Percentiles rank a stretch among this genome's conserved stretches.
Conservation (phyloP, 768 basidiomycete genomes). For the Tephrocybe sp. region DNA sequence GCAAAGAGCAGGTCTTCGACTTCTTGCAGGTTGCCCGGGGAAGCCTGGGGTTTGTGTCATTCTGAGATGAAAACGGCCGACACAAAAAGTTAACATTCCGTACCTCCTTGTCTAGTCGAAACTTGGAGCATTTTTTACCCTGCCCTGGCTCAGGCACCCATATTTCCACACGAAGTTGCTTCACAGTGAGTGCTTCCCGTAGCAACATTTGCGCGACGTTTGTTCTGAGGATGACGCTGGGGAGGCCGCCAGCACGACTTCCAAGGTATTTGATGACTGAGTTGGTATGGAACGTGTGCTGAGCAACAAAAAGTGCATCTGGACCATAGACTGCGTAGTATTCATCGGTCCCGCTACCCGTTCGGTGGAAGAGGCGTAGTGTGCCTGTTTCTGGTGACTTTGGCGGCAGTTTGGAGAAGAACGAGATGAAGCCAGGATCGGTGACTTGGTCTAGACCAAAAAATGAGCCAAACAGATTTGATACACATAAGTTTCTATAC, state of each 20-base stretch:
- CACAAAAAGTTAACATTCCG: slow-evolving; percentile 13
- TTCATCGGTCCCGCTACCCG: slow-evolving; percentile 49
- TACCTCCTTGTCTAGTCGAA: slow-evolving; percentile 81
- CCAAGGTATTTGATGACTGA: slow-evolving; percentile 94
- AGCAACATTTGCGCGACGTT: slow-evolving; percentile 80
- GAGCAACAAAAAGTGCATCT: slow-evolving; percentile 87
- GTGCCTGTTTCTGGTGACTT: slow-evolving; percentile 80
- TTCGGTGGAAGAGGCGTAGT: slow-evolving; percentile 83
- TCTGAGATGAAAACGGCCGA: background rate
- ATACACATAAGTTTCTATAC: background rate
- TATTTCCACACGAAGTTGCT: slow-evolving; percentile 91
- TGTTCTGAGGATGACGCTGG: slow-evolving; percentile 75
- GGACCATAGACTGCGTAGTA: slow-evolving; percentile 89
- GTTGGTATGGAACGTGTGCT: slow-evolving; percentile 82
- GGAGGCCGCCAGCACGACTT: slow-evolving; percentile 56
- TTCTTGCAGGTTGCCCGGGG: slow-evolving; percentile 65
- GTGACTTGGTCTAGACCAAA: slow-evolving; percentile 51
- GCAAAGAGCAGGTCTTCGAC: slow-evolving; percentile 86
- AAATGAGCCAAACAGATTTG: background rate
- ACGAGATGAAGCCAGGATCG: slow-evolving; percentile 80
- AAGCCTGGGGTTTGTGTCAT: slow-evolving; percentile 34
- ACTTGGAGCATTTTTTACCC: slow-evolving; percentile 74
- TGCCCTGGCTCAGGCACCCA: slow-evolving; percentile 75
- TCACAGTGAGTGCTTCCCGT: slow-evolving; percentile 85
- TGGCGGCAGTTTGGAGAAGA: slow-evolving; percentile 58